These are phyloP conservation scores for Candida montana DNA, from an alignment of 805 yeast genomes.

Conservation along the genomic window DNA sequence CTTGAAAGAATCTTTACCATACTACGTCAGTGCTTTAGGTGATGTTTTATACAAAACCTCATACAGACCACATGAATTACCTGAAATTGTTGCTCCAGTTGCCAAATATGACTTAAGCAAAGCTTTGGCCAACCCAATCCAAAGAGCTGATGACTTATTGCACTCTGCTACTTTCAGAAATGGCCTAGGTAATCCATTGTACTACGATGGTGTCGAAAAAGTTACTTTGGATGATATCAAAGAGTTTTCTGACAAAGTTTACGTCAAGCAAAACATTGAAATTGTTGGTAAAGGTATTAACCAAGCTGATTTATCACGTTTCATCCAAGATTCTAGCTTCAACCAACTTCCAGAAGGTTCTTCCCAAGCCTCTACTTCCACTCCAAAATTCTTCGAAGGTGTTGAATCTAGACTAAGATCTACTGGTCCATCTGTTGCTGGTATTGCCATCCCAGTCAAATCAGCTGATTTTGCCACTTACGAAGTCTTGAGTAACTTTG, in stretches of 20 bases:
- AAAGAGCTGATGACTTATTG: constrained; percentile 69
- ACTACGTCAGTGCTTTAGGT: constrained; percentile 80
- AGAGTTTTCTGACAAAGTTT: constrained; percentile 59
- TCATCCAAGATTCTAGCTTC: constrained; percentile 63
- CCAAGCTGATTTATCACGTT: constrained; percentile 60
- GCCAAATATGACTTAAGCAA: constrained; percentile 59
- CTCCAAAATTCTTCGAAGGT: constrained; percentile 51
- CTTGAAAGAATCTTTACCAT: constrained; percentile 85
- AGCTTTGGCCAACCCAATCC: constrained; percentile 46
- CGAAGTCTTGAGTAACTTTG: constrained; percentile 65
- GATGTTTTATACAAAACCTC: constrained; percentile 64
- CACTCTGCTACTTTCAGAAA: constrained; percentile 78
- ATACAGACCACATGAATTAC: constrained; percentile 78
- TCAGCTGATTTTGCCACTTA: constrained; percentile 58
- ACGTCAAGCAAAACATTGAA: constrained; percentile 65
- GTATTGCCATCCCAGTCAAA: constrained; percentile 75
- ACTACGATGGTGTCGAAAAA: constrained; percentile 59
- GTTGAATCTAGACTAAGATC: constrained; percentile 64
- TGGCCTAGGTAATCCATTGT: constrained; percentile 82
- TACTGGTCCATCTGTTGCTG: constrained; percentile 63
- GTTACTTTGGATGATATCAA: constrained; percentile 60
- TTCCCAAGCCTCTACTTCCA: constrained; percentile 34
- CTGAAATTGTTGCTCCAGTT: constrained; percentile 77
- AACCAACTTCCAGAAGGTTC: constrained; percentile 58
- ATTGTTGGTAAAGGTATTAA: constrained; percentile 71